Evolutionary conservation across 192 early-diverging fungal genomes (phyloP).

Genomic region (Linnemannia exigua): DNA sequence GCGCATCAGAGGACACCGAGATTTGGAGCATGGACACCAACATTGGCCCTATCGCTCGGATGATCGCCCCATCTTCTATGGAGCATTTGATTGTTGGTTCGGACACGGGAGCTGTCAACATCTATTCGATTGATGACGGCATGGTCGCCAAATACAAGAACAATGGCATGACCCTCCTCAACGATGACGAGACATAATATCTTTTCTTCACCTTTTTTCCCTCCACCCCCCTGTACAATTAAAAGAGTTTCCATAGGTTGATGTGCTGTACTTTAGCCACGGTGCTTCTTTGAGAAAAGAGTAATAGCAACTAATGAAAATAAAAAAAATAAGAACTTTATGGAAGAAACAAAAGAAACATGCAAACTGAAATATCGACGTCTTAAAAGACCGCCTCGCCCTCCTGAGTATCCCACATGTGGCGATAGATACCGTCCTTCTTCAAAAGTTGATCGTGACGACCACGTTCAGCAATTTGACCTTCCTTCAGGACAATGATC

Average conservation of each 20-base stretch:
- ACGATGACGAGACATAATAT: not conserved
- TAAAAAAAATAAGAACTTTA: not conserved
- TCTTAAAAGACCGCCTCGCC: constrained; percentile 42
- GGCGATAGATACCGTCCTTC: constrained; percentile 81
- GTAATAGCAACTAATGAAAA: not conserved
- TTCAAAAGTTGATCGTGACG: constrained; percentile 83
- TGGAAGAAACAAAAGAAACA: not conserved
- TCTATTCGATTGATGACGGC: constrained; percentile 24
- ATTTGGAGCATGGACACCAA: constrained; percentile 30
- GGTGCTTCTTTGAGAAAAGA: not conserved
- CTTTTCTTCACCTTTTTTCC: not conserved
- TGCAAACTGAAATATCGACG: not conserved
- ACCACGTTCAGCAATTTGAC: constrained; percentile 88
- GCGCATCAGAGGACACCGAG: constrained; percentile 31
- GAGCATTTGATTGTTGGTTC: constrained; percentile 29
- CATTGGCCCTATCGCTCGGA: constrained; percentile 36
- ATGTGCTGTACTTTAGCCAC: not conserved
- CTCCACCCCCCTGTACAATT: not conserved
- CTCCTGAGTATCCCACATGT: constrained; percentile 92
- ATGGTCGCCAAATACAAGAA: constrained; percentile 30
- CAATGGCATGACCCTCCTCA: constrained; percentile 22
- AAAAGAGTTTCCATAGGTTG: not conserved
- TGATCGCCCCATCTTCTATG: constrained; percentile 6
- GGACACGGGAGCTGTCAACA: constrained; percentile 37
- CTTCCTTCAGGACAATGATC: constrained; percentile 93